phyloP scores from a whole-genome alignment of 805 yeast species.

The Saccharomycopsis vini region DNA sequence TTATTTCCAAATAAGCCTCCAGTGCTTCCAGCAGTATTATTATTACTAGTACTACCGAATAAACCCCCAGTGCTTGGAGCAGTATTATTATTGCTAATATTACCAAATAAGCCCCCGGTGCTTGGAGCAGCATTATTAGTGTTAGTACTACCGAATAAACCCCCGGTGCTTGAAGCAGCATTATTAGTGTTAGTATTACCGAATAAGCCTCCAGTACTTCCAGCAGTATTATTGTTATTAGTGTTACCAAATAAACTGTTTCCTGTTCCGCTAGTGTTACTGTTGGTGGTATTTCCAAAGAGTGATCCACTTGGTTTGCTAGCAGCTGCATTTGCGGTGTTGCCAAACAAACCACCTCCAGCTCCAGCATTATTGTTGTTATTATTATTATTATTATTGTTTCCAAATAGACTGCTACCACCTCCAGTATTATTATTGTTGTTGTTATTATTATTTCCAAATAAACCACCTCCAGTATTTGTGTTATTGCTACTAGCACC shows the following conservation, averaged over 20 bases:
- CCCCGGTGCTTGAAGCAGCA: constrained; percentile 7
- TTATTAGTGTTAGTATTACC: constrained; percentile 21
- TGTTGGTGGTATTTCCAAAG: constrained; percentile 23
- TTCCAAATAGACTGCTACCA: constrained; percentile 32
- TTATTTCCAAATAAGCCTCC: constrained; percentile 27
- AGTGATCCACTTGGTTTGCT: constrained; percentile 22
- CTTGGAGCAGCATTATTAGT: constrained; percentile 27
- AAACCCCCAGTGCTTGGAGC: constrained; percentile 23
- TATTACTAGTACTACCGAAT: constrained; percentile 23
- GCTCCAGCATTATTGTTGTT: constrained; percentile 28
- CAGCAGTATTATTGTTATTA: constrained; percentile 22
- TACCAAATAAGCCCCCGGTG: constrained; percentile 25
- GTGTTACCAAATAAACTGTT: constrained; percentile 31
- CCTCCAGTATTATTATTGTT: constrained; percentile 26
- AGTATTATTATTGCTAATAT: constrained; percentile 18
- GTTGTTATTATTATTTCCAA: constrained; percentile 27
- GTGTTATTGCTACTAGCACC: constrained; percentile 18
- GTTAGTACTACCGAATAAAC: constrained; percentile 21
- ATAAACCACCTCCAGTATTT: constrained; percentile 23
- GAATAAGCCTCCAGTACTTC: constrained; percentile 25
- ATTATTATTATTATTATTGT: constrained; percentile 22
- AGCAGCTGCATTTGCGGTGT: constrained; percentile 22
- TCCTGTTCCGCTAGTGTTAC: constrained; percentile 25
- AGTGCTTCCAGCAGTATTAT: constrained; percentile 15
- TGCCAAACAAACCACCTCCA: constrained; percentile 11